Conservation (phyloP, 805 yeast genomes). For the Maudiozyma turicensis region DNA sequence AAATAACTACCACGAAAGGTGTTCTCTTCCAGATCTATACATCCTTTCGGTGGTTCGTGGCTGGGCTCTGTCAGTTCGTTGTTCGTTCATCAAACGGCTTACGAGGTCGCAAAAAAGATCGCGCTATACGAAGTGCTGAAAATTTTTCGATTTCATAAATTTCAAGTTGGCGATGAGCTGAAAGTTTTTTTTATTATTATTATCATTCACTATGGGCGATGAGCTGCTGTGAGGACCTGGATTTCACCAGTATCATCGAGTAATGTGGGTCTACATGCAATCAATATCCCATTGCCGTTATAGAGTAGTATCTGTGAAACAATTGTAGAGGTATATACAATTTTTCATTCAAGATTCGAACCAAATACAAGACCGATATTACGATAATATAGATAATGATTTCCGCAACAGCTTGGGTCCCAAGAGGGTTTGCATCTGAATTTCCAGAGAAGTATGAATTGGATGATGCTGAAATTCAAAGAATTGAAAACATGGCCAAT, state of each 20-base stretch:
- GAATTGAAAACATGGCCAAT: slow-evolving; percentile 79
- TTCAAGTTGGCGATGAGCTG: background rate
- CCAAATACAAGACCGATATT: background rate
- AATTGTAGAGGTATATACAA: background rate
- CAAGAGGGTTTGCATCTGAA: slow-evolving; percentile 90
- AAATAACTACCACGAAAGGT: too few species aligned
- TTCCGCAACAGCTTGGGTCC: slow-evolving; percentile 91
- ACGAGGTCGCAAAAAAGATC: background rate
- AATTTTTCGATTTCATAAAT: background rate
- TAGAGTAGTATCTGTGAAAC: too few species aligned
- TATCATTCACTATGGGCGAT: too few species aligned
- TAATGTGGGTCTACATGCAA: too few species aligned
- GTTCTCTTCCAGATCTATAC: too few species aligned
- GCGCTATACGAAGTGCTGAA: background rate
- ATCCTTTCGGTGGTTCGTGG: too few species aligned
- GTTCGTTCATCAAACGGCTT: background rate
- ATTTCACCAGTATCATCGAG: too few species aligned
- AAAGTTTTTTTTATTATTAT: too few species aligned
- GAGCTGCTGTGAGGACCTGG: too few species aligned
- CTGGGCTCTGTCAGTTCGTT: background rate
- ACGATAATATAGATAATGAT: slow-evolving; percentile 42
- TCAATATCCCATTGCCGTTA: too few species aligned
- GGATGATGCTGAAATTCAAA: slow-evolving; percentile 85
- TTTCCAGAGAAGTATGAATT: slow-evolving; percentile 83
- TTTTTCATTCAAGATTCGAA: background rate